Conservation (phyloP, 495 filamentous ascomycete species). For the Talaromyces stipitatus region DNA sequence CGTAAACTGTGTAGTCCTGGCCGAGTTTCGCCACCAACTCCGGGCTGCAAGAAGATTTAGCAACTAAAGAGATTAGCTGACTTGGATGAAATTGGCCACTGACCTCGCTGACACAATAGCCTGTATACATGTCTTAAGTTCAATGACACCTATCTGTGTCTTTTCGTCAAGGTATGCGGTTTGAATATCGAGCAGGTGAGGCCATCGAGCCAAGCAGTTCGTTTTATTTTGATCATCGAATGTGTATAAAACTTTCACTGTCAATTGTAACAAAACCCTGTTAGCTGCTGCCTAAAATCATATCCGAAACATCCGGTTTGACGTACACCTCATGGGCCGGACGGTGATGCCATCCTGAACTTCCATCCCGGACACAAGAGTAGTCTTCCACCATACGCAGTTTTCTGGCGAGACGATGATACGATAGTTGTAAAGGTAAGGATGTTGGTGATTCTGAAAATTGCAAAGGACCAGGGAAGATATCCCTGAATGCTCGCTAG, state of each 20-base stretch:
- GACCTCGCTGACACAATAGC: constrained; percentile 71
- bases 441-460: neutral
- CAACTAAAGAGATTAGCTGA: constrained; percentile 13
- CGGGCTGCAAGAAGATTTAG: constrained; percentile 48
- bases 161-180: constrained; percentile 71
- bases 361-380: constrained; percentile 33
- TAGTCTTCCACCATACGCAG: constrained; percentile 2
- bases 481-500: neutral
- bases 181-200: constrained; percentile 70
- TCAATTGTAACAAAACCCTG: neutral
- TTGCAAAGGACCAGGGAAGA: neutral
- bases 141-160: constrained; percentile 76
- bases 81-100: constrained; percentile 12
- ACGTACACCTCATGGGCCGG: constrained; percentile 48
- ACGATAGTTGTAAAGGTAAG: neutral
- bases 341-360: constrained; percentile 45
- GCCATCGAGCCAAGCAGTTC: constrained; percentile 86
- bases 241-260: constrained; percentile 90
- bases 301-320: neutral
- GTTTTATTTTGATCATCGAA: constrained; percentile 87
- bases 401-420: neutral
- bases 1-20: constrained; percentile 92
- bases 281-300: neutral
- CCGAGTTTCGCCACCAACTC: constrained; percentile 78
- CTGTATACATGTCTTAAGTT: constrained; percentile 83